Base-by-base conservation (phyloP, 176 grass and related monocot species). In the Zizania latifolia region DNA sequence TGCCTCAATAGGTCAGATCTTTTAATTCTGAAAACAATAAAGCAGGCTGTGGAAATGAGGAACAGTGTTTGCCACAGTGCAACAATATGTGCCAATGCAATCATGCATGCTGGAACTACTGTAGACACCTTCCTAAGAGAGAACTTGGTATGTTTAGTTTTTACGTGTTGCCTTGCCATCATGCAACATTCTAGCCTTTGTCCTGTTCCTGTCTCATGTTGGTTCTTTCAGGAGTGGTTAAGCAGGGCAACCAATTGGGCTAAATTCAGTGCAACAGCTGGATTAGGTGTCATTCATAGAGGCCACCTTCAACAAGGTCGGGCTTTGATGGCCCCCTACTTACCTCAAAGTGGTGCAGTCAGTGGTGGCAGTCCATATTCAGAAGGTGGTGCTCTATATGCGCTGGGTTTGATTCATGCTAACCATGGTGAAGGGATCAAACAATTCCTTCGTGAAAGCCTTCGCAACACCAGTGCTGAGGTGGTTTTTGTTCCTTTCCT, bases 401-500 rank as follows among this genome's bases (percentile, higher is more conserved):
- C 96, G 19, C 71, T 99, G 63, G 96, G 96, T 66, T 80, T 99
- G 62, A 95, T 99, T 89, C 96, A 99, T 92, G 96, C 96, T 44
- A 99, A 99, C 78, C 96, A 99, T 74, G 96, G 96, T 66, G 96
- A 99, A 86, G 96, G 89, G 75, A 99, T 99, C 65, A 99, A 99
- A 57, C 89, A 95, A 81, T 99, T 99, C 77, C 89, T 99, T 31
- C 86, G 89, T 74, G 92, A 99, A 71, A 95, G 92, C 66, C 92
- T 99, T 63, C 84, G 89, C 32, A 99, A 99, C 72, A 87, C 96
- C 70, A 89, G 39, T 74, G 89, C 92, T 63, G 96, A 99, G 92
- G 91, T 93, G 43, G 32, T 43, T 41, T 80, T 80, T 39, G 2
- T 80, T 75, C 54, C 28, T 68, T 24, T 69, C 3, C 8, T 48